Evolutionary conservation across 495 filamentous ascomycete genomes (phyloP).

Genomic region (Hypomontagnella submonticulosa): DNA sequence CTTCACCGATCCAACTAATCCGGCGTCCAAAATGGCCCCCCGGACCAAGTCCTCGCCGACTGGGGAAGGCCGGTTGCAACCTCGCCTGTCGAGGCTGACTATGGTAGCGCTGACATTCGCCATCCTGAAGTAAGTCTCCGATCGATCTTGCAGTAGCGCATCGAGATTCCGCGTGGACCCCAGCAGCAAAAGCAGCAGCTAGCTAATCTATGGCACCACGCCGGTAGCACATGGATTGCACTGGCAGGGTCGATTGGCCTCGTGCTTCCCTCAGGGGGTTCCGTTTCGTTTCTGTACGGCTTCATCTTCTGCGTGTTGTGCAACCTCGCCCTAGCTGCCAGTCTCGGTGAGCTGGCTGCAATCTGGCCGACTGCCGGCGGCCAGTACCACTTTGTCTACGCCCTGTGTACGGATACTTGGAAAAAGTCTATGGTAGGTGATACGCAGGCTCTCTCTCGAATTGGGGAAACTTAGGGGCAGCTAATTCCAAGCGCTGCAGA

Average conservation of each 20-base stretch:
- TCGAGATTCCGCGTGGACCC: conserved; percentile 26
- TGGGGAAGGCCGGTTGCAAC: conserved; percentile 44
- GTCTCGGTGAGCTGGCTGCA: conserved; percentile 62
- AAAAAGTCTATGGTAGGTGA: conserved; percentile 46
- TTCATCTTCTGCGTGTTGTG: conserved; percentile 54
- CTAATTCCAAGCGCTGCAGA: conserved; percentile 36
- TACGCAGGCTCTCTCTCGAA: too few species aligned
- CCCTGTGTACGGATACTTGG: conserved; percentile 49
- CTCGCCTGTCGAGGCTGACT: conserved; percentile 47
- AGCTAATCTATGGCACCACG: neutral
- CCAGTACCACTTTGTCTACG: conserved; percentile 63
- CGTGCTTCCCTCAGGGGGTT: conserved; percentile 48
- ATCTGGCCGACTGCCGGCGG: conserved; percentile 65
- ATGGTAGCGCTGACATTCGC: conserved; percentile 51
- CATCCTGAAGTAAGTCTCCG: conserved; percentile 48
- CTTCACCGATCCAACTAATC: neutral
- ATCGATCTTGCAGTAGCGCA: conserved; percentile 24
- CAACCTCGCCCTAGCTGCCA: conserved; percentile 57
- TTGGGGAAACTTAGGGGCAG: neutral
- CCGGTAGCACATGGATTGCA: conserved; percentile 49
- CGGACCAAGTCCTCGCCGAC: conserved; percentile 19
- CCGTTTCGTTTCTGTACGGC: conserved; percentile 49
- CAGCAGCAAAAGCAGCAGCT: too few species aligned
- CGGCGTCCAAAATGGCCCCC: conserved; percentile 19
- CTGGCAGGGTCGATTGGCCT: conserved; percentile 51